Base-by-base conservation (phyloP, 768 basidiomycete genomes). In the Crassisporium funariophilum region DNA sequence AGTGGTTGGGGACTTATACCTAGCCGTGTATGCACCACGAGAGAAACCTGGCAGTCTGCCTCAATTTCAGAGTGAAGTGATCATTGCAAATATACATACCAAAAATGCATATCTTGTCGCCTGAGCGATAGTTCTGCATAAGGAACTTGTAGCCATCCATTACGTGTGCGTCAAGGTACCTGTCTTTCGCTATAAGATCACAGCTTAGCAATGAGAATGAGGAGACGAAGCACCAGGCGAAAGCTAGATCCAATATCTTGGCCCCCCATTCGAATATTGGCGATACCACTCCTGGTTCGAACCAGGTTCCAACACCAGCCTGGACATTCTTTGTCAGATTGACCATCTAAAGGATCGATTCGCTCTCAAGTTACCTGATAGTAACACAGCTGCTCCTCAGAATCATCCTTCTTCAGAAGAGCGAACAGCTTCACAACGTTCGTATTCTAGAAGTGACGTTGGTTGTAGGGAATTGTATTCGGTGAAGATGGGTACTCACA, bases 51-150 rank as follows among this genome's bases (percentile, higher is more conserved):
- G 53, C 9, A 33, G 29, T 9, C 15, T 20, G 25, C 15, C 31
- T 16, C n/a, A n/a, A 24, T 19, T 9, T 33, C 23, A 35, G 38
- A 3, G 42, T 19, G 13, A 29, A 11, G 8, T 19, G 12, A 22
- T 22, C 11, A 19, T 20, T 19, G 16, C 39, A 49, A 49, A 57
- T 25, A 29, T n/a, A 56, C 69, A 19, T 45, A 83, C 85, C 87
- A 47, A 89, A 88, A 16, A 90, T 63, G 57, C 83, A 88, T 23
- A 91, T 78, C 61, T 76, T 87, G 60, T 89, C 88, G 1, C 88
- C 90, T 0, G 66, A 55, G n/a, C 68, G 71, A 59, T 85, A 89
- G 56, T 86, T 90, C 50, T 85, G 75, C 89, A 91, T 90, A 42
- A 91, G 66, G 62, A 84, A 91, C 50, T 68, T 71, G 64, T 91